Percentiles rank a stretch among this genome's conserved stretches.
phyloP scores from a whole-genome alignment of 1,284 basidiomycete genomes.

The Termitomyces sp. region DNA sequence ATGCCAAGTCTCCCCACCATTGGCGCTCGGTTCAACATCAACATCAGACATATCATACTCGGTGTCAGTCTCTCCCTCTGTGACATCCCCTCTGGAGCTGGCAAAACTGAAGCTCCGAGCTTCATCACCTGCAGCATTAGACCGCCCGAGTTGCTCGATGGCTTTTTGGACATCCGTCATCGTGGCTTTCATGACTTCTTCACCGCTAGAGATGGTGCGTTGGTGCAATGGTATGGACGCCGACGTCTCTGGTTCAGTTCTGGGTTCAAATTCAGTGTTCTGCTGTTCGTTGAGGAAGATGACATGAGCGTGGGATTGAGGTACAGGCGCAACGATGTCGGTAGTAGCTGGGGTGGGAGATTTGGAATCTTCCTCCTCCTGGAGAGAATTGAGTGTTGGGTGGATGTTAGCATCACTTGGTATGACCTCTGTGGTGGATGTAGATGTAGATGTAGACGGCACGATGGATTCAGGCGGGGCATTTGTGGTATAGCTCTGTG shows the following conservation, averaged over 20 bases:
- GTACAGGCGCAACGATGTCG: constrained; percentile 30
- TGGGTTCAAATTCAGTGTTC: constrained; percentile 16
- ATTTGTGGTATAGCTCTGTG: constrained; percentile 81
- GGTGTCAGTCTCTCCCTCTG: constrained; percentile 50
- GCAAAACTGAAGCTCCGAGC: constrained; percentile 69
- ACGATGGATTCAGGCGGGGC: constrained; percentile 36
- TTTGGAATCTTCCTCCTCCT: constrained; percentile 36
- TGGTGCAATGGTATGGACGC: not conserved
- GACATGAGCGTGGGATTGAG: constrained; percentile 30
- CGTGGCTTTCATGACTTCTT: constrained; percentile 75
- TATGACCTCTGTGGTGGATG: constrained; percentile 17
- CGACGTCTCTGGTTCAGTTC: constrained; percentile 17
- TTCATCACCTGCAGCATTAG: constrained; percentile 39
- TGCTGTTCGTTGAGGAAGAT: constrained; percentile 26
- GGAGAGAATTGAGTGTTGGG: constrained; percentile 36
- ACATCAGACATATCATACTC: constrained; percentile 47
- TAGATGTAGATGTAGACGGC: constrained; percentile 22
- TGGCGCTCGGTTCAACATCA: constrained; percentile 36
- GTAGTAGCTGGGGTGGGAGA: constrained; percentile 17
- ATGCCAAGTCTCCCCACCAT: constrained; percentile 54
- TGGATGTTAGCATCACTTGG: constrained; percentile 23
- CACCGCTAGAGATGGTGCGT: constrained; percentile 25
- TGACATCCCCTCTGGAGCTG: constrained; percentile 55
- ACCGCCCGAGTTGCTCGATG: constrained; percentile 68
- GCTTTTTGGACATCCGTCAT: constrained; percentile 86